Percentiles rank a stretch among this genome's conserved stretches.
Evolutionary conservation across 495 filamentous ascomycete species (phyloP).

Genomic region (Neurospora sp.): DNA sequence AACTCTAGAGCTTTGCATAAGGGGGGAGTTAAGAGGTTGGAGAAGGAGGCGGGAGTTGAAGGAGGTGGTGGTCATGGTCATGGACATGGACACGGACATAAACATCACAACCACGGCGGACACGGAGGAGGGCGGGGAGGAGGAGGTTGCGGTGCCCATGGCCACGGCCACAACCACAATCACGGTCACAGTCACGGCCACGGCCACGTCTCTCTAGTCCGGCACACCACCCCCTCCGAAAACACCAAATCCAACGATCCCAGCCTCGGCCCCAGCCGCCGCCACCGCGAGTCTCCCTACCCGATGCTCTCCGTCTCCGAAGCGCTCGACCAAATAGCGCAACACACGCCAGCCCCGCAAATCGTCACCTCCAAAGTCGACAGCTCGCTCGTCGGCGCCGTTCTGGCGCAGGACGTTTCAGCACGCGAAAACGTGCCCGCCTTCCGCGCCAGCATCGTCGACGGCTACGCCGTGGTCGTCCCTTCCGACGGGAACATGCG

Average conservation of each 20-base stretch:
- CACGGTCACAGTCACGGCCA: slow-evolving; percentile 48
- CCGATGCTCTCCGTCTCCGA: slow-evolving; percentile 83
- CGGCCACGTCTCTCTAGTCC: slow-evolving; percentile 51
- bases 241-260: slow-evolving; percentile 72
- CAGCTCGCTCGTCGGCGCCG: slow-evolving; percentile 54
- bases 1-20: slow-evolving; percentile 73
- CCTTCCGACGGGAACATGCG: slow-evolving; percentile 50
- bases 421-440: slow-evolving; percentile 80
- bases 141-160: slow-evolving; percentile 27
- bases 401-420: slow-evolving; percentile 74
- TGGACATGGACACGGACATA: slow-evolving; percentile 17
- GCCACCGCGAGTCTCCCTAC: slow-evolving; percentile 80
- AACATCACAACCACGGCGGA: slow-evolving; percentile 33
- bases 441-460: slow-evolving; percentile 91
- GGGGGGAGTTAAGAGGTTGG: slow-evolving; percentile 74
- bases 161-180: slow-evolving; percentile 42
- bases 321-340: slow-evolving; percentile 59
- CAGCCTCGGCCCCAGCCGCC: slow-evolving; percentile 59
- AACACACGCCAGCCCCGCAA: slow-evolving; percentile 53
- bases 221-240: slow-evolving; percentile 51
- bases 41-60: slow-evolving; percentile 62
- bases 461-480: slow-evolving; percentile 81
- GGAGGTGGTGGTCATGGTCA: slow-evolving; percentile 12
- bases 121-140: slow-evolving; percentile 19
- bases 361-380: slow-evolving; percentile 49